Conservation (phyloP, 257 asterid genomes). For the Buddleja alternifolia region DNA sequence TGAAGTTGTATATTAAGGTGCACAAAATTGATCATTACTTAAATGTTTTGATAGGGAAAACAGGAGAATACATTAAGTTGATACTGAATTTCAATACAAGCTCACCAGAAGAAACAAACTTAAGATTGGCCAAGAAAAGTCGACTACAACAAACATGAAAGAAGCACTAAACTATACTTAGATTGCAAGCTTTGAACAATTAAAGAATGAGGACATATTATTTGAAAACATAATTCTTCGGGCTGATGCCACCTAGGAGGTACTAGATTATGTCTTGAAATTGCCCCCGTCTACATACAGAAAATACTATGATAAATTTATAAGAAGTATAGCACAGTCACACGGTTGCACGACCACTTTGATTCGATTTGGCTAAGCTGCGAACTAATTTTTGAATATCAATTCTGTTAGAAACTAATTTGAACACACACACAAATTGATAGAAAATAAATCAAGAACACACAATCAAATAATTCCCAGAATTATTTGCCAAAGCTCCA, state of each 20-base stretch:
- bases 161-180: background rate
- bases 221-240: background rate
- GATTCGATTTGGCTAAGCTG: too few relatives aligned
- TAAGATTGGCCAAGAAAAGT: background rate
- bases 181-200: constrained; percentile 10
- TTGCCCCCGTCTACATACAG: background rate
- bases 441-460: too few relatives aligned
- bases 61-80: background rate
- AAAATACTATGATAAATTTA: background rate
- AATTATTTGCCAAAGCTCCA: too few relatives aligned
- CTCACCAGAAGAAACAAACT: background rate
- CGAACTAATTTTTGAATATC: too few relatives aligned
- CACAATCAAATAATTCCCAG: too few relatives aligned
- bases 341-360: constrained; percentile 5
- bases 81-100: background rate
- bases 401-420: too few relatives aligned
- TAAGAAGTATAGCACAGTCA: background rate
- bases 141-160: constrained; percentile 10
- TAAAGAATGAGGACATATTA: background rate
- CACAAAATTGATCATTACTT: background rate
- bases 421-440: too few relatives aligned
- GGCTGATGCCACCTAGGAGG: background rate
- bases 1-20: background rate
- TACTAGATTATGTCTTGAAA: constrained; percentile 10
- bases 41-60: background rate